Base-by-base conservation (phyloP, 805 yeast species). In the Saccharomycopsis javanensis region DNA sequence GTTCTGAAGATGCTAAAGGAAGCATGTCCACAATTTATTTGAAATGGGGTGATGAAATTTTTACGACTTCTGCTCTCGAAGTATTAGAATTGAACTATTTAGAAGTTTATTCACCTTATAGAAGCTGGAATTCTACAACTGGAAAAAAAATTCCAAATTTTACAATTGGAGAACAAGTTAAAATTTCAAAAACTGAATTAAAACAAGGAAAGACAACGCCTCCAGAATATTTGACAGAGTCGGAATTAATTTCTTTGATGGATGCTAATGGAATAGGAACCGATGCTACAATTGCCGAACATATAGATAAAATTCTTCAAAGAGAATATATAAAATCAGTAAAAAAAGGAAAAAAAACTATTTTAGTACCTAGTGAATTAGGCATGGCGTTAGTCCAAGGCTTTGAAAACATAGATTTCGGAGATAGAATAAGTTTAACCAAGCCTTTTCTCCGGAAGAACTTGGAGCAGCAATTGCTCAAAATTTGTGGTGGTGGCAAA, bases 261-360 rank as follows among this genome's bases (percentile, higher is more conserved):
- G 98, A 95, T 72, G 87, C 83, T 10, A 94, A 94, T 69, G 98
- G 98, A 0, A 94, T 94, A 50, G 99, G 99, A 2, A 94, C 99
- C 0, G 99, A 94, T 73, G 99, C 99, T 0, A 94, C 99, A 0
- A 95, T 94, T 70, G 99, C 98, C 0, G 99, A 94, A 48, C 99
- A 94, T 69, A 94, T 94, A 38, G 90, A 86, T 58, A 91, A 87
- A 66, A 82, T 94, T 48, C 71, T 79, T 30, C 68, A 69, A 10
- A 71, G 99, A 55, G 81, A 82, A 18, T 95, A 91, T 65, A 79
- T 88, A 4, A 71, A 69, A 16, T 82, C 74, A 51, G 73, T 75
- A 8, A 74, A 70, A 59, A 62, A 62, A 6, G 71, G 70, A 4
- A 71, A 71, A 50, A 72, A 73, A 25, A 71, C 71, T 1, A 73